Evolutionary conservation across 2,329 filamentous ascomycete species (phyloP), one percentile per base, ranked within the genome.

Genomic region (Trichophyton verrucosum): DNA sequence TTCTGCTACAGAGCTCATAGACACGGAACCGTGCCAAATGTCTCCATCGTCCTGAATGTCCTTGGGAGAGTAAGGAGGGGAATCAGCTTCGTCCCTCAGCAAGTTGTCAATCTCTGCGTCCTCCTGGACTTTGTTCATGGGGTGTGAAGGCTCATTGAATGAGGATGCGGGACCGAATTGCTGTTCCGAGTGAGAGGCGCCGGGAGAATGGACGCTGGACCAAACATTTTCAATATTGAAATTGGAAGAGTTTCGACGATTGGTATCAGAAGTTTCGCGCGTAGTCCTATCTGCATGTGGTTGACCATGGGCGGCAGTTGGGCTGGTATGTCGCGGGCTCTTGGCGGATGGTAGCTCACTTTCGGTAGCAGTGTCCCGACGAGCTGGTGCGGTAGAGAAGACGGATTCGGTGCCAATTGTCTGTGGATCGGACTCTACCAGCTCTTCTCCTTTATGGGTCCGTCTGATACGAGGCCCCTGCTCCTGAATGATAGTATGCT

Each of bases 371-470:
- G 70, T 72, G 51, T 77, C 77, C 60, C 75, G 75, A 63, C 76
- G 75, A 24, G 76, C 70, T 13, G 77, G 76, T 24, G 74, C 73
- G 13, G 75, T 72, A n/a, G 75, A 76, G 61, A 78, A 78, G 38
- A 78, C 73, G 5, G 77, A 76, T 63, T 81, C 78, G 30, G 74
- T 73, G 38, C 75, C 69, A 46, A 74, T 75, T 62, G 70, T 69
- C 63, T 79, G 74, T 57, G 75, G 79, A 38, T 95, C 89, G 53
- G 87, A 85, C 64, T 92, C 91, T 15, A 97, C 81, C 15, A 96
- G 74, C 71, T 97, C 94, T 62, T 96, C 91, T 11, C 94, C 94
- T 73, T 97, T 97, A 77, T 97, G 92, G 1, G 92, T 96, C 66
- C 89, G 85, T 68, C 91, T 83, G 61, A 96, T 86, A 2, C 91